Base-by-base conservation (phyloP, 2,329 filamentous ascomycete species). In the Paecilomyces sp. region DNA sequence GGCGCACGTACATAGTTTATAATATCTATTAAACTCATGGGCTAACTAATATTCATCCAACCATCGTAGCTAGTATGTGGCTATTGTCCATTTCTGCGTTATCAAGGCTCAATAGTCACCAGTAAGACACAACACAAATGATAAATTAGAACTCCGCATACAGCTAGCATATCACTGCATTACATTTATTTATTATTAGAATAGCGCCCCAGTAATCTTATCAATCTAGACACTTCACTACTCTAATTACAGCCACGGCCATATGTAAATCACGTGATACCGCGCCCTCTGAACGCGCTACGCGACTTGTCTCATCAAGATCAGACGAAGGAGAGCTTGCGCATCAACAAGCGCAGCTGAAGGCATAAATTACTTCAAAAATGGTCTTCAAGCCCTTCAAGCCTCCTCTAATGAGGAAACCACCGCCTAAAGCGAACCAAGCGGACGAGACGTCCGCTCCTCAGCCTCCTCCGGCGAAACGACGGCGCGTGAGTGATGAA, bases 351-450 rank as follows among this genome's bases (percentile, higher is more conserved):
- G 41, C 6, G n/a, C 15, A 47, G 13, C n/a, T 18, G 36, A 28
- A 7, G 24, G 28, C 11, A 3, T 25, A 53, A 13, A 3, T 34
- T 57, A 59, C 57, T 47, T 47, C 7, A 47, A 47, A 8, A 61
- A 78, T 79, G 75, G 71, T 75, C 58, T 78, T 77, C 60, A 79
- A 79, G 64, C 77, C 77, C 5, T 80, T 80, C 59, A 76, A 74
- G 51, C 74, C 77, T 55, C 75, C 77, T 64, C 72, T 75, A 30
- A 74, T 78, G 56, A 74, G 70, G 65, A 77, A 75, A 41, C 61
- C 68, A 7, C 25, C 53, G 30, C 34, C 60, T 18, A 13, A 55
- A 7, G 52, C 62, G 3, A 51, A 54, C 13, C 6, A 61, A 7
- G 51, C 64, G 52, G 33, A 56, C n/a, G 41, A 61, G 5, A 50